A percentile compares a stretch with the other conserved stretches of the same genome.
Evolutionary conservation across 306 rosid genomes (phyloP).

Genomic region (Fagus crenata): DNA sequence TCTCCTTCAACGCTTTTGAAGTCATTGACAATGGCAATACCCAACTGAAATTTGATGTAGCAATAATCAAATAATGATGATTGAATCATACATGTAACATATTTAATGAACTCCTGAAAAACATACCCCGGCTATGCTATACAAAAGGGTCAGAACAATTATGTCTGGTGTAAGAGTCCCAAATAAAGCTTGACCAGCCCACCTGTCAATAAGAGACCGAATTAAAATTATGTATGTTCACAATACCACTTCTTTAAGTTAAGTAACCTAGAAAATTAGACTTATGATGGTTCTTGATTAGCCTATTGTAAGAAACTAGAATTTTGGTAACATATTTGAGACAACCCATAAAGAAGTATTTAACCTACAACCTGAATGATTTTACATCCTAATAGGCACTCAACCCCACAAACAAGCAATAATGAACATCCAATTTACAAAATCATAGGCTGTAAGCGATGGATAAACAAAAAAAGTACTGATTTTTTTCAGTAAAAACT

Average conservation of each 20-base stretch:
- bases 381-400: background rate
- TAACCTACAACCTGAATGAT: background rate
- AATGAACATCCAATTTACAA: conserved; percentile 1
- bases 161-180: conserved; percentile 94
- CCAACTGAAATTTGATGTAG: conserved; percentile 57
- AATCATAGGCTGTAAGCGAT: conserved; percentile 2
- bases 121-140: conserved; percentile 98
- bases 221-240: conserved; percentile 3
- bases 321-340: background rate
- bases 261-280: conserved; percentile 8
- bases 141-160: conserved; percentile 77
- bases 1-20: conserved; percentile 98
- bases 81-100: conserved; percentile 12
- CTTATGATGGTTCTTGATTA: background rate
- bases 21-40: conserved; percentile 96
- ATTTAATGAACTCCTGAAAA: conserved; percentile 20
- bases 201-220: conserved; percentile 56
- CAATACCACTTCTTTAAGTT: background rate
- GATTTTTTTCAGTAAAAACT: background rate
- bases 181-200: conserved; percentile 99
- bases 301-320: background rate
- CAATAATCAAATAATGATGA: conserved; percentile 17
- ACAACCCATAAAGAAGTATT: background rate
- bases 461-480: background rate
- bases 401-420: background rate